Evolutionary conservation across 2,329 filamentous ascomycete species (phyloP).

Genomic region (Xylariaceae sp.): DNA sequence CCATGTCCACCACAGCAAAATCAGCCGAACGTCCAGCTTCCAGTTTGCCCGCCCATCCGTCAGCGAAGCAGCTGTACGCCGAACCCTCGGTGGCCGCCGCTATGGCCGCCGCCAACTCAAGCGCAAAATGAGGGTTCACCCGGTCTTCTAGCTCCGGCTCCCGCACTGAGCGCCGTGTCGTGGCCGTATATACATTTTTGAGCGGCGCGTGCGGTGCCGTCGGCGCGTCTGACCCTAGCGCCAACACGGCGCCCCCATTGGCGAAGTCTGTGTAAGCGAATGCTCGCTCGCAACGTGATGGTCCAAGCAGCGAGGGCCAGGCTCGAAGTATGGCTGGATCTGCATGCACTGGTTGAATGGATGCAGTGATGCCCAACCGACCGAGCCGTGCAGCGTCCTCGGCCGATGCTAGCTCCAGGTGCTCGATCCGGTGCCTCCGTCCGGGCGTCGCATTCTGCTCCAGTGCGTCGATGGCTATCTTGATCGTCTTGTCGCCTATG

Average conservation of each 20-base stretch:
- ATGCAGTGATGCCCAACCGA: slow-evolving; percentile 64
- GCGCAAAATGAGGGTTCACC: slow-evolving; percentile 51
- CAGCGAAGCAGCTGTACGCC: slow-evolving; percentile 53
- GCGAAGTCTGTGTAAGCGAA: slow-evolving; percentile 70
- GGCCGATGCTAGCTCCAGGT: slow-evolving; percentile 64
- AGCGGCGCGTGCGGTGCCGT: slow-evolving; percentile 53
- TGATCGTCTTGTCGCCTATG: slow-evolving; percentile 67
- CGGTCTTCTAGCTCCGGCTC: slow-evolving; percentile 45
- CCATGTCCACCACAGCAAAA: slow-evolving; percentile 54
- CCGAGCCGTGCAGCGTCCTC: slow-evolving; percentile 64
- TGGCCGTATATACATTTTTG: slow-evolving; percentile 54
- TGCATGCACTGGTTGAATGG: slow-evolving; percentile 63
- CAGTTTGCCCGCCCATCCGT: slow-evolving; percentile 51
- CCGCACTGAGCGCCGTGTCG: slow-evolving; percentile 51
- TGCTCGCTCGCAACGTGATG: slow-evolving; percentile 60
- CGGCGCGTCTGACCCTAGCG: slow-evolving; percentile 54
- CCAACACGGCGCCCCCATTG: slow-evolving; percentile 50
- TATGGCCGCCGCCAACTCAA: slow-evolving; percentile 50
- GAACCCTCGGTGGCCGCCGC: slow-evolving; percentile 50
- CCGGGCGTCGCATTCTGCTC: slow-evolving; percentile 49
- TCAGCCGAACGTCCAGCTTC: slow-evolving; percentile 54
- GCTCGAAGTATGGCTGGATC: slow-evolving; percentile 67
- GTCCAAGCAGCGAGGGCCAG: slow-evolving; percentile 65
- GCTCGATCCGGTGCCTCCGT: slow-evolving; percentile 68
- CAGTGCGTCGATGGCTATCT: slow-evolving; percentile 63